Evolutionary conservation across 306 rosid genomes (phyloP), one percentile per base, ranked within the genome.

Genomic region (Cucurbita ficifolia): DNA sequence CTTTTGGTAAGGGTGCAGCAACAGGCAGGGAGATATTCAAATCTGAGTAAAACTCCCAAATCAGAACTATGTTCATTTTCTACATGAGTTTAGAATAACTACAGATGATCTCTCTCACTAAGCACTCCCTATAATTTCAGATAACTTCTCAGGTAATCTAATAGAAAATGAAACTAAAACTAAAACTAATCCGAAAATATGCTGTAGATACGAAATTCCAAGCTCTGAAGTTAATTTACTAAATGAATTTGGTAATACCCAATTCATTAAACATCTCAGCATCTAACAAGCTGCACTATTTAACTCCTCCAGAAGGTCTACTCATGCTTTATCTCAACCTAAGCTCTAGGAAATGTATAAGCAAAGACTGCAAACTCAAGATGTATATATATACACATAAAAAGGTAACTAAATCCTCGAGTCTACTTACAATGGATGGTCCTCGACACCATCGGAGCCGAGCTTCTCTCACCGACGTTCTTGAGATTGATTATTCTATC

Each of bases 401-500:
- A 69, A 13, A 2, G 9, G 43, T 48, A 69, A 69, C 74, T 8
- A 69, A 43, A 24, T 4, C 16, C 24, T 24, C 3, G 19, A 22
- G 57, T 49, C 16, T 22, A 29, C 22, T 0, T 48, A 24, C 72
- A 72, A 82, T 36, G 93, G 88, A 56, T 76, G 76, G 24, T 87
- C 88, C 84, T 85, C 83, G 22, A 77, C 79, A 70, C 70, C 73
- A 65, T 79, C 17, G 29, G 81, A 40, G 62, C 55, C 84, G 72
- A 49, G 52, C 76, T 87, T 86, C 82, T 70, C 81, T 17, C 50
- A 9, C 29, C 75, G 45, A 8, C 76, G 80, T 74, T 81, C 91
- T 76, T 80, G 72, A 79, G 85, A 78, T 53, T 78, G 81, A 67
- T 73, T 75, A 76, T 84, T 85, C 33, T 94, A 79, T 78, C 97